Evolutionary conservation across 2,329 filamentous ascomycete species (phyloP).

Genomic region (Hypoxylon sp.): DNA sequence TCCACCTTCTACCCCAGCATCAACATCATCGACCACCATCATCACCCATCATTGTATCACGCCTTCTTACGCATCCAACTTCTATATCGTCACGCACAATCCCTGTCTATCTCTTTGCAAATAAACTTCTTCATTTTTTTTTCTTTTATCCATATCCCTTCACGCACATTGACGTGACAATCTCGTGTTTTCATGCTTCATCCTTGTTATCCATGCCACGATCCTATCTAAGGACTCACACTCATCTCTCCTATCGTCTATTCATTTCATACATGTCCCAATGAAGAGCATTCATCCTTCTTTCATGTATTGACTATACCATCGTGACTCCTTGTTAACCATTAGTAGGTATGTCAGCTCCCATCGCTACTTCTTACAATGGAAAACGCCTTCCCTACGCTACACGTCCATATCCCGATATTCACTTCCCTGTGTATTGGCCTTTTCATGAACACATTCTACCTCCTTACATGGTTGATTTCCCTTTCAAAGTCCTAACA

Average conservation of each 20-base stretch:
- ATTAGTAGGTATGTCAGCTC: not conserved
- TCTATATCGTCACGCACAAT: not conserved
- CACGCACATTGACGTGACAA: not conserved
- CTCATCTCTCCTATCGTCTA: not conserved
- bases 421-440: not conserved
- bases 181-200: not conserved
- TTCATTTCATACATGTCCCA: not conserved
- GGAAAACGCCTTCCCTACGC: not conserved
- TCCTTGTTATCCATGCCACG: not conserved
- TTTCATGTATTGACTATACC: not conserved
- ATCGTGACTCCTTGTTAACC: not conserved
- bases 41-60: not conserved
- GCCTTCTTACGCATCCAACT: not conserved
- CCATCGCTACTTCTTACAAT: not conserved
- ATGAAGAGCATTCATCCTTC: not conserved
- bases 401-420: not conserved
- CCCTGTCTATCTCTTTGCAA: not conserved
- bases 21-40: not conserved
- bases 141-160: not conserved
- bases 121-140: not conserved
- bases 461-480: not conserved
- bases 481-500: not conserved
- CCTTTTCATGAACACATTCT: not conserved
- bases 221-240: not conserved
- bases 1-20: not conserved